Percentiles rank a stretch among this genome's conserved stretches.
Evolutionary conservation across 176 grass and related monocot genomes (phyloP).

Genomic region (Ananas comosus): DNA sequence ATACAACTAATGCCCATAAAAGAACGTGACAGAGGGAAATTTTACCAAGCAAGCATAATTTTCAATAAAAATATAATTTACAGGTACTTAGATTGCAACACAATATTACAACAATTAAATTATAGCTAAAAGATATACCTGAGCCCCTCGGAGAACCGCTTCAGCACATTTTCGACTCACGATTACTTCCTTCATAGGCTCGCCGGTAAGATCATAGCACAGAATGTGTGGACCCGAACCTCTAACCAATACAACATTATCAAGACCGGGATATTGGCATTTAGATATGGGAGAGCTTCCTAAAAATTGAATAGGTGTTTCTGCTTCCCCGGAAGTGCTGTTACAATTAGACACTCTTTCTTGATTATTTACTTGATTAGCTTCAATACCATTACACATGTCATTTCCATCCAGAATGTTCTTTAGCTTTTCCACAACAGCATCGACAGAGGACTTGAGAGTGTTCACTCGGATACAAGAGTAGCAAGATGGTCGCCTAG

Average conservation of each 20-base stretch:
- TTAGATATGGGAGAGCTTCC: conserved; percentile 23
- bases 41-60: background rate
- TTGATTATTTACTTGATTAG: conserved; percentile 9
- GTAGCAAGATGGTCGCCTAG: conserved; percentile 74
- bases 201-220: conserved; percentile 28
- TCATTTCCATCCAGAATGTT: conserved; percentile 29
- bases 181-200: conserved; percentile 70
- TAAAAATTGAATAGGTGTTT: background rate
- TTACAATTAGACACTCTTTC: background rate
- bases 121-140: conserved; percentile 36
- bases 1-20: too few relatives aligned
- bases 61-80: background rate
- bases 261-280: conserved; percentile 56
- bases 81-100: background rate
- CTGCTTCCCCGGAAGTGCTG: background rate
- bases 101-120: background rate
- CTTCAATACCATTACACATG: conserved; percentile 25
- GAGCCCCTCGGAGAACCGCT: conserved; percentile 90
- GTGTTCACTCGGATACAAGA: conserved; percentile 90
- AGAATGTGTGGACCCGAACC: conserved; percentile 79
- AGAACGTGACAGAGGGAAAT: too few relatives aligned
- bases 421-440: conserved; percentile 54
- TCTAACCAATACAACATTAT: conserved; percentile 64
- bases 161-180: conserved; percentile 98
- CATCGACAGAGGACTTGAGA: conserved; percentile 49